Evolutionary conservation across 352 stramenopile genomes (phyloP).

Genomic region (Aphanomyces astaci): DNA sequence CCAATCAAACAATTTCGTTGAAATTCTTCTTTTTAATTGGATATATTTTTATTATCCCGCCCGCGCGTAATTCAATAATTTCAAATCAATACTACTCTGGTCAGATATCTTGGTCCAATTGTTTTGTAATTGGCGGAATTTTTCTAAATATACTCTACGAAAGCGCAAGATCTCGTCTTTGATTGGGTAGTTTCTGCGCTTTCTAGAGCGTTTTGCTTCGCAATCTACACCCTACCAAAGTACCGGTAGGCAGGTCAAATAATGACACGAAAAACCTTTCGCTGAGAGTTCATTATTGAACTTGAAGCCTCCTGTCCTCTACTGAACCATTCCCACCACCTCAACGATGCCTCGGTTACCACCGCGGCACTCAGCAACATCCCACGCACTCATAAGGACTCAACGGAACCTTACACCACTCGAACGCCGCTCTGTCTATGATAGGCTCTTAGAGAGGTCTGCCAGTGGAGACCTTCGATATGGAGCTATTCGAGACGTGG

Average conservation of each 20-base stretch:
- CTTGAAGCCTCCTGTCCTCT: too few species aligned
- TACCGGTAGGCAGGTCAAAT: not conserved
- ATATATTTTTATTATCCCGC: too few species aligned
- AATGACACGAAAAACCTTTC: not conserved
- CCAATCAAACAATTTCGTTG: too few species aligned
- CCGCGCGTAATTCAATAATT: too few species aligned
- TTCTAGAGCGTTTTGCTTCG: not conserved
- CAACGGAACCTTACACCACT: too few species aligned
- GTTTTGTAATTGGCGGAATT: not conserved
- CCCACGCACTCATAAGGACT: not conserved
- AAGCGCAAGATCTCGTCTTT: not conserved
- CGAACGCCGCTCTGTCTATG: not conserved
- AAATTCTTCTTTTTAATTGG: too few species aligned
- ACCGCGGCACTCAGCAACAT: not conserved
- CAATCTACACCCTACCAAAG: not conserved
- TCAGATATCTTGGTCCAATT: not conserved
- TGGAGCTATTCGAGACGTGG: too few species aligned
- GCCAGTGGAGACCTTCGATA: too few species aligned
- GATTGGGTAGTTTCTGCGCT: not conserved
- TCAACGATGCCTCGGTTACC: not conserved
- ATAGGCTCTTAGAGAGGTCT: not conserved
- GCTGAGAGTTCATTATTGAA: not conserved
- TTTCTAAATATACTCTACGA: not conserved
- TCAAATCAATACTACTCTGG: not conserved
- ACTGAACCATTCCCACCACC: too few species aligned